Conservation (phyloP, 768 basidiomycete species). For the Mycena galericulata region DNA sequence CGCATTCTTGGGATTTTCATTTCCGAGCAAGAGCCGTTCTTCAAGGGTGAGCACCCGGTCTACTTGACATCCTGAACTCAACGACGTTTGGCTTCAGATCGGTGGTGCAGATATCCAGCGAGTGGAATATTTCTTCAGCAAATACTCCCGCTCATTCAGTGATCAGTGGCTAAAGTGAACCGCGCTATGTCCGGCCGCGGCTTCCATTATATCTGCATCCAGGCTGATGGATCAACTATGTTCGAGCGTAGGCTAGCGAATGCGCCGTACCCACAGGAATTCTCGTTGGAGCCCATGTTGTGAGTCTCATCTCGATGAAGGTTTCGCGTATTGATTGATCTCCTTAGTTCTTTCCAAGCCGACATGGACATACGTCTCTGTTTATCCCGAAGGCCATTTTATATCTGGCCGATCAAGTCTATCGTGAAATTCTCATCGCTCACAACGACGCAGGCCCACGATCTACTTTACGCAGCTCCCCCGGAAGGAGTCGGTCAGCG, state of each 20-base stretch:
- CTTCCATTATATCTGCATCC: slow-evolving; percentile 20
- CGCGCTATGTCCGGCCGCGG: slow-evolving; percentile 4
- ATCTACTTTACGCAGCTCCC: background rate
- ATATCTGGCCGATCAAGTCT: slow-evolving; percentile 27
- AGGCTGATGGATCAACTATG: slow-evolving; percentile 1
- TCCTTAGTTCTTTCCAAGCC: slow-evolving; percentile 11
- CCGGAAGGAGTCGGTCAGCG: slow-evolving; percentile 19
- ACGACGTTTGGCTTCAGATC: background rate
- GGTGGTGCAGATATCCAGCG: slow-evolving; percentile 16
- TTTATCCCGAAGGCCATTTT: slow-evolving; percentile 21
- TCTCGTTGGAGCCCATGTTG: background rate
- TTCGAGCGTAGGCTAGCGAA: slow-evolving; percentile 1
- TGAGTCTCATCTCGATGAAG: background rate
- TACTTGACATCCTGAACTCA: background rate
- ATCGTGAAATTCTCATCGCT: slow-evolving; percentile 19
- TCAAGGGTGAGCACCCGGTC: background rate
- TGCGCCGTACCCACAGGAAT: slow-evolving; percentile 17
- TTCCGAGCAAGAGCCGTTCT: background rate
- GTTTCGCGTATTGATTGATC: background rate
- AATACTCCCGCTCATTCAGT: background rate
- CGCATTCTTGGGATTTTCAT: background rate
- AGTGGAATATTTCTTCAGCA: background rate
- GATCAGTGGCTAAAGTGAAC: slow-evolving; percentile 16
- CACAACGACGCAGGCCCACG: slow-evolving; percentile 2
- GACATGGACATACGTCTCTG: slow-evolving; percentile 14